Base-by-base conservation (phyloP, 495 filamentous ascomycete genomes). In the Thermothielavioides terrestris region DNA sequence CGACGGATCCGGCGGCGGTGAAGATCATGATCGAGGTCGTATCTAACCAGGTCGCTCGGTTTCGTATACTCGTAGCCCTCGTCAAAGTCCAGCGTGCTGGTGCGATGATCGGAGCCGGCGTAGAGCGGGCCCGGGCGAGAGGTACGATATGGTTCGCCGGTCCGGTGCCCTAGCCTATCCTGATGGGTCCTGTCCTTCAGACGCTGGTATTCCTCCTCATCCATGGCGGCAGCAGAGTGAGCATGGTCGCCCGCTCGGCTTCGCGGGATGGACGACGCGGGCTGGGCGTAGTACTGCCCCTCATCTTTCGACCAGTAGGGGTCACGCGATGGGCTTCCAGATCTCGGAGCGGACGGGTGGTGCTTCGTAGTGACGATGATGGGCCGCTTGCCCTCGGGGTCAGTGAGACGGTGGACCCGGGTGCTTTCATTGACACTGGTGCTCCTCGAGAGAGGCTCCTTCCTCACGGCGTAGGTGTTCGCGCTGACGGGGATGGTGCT, bases 31-130 rank as follows among this genome's bases (percentile, higher is more conserved):
- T 66, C 79, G 46, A 79, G 56, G 50, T 88, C 84, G 38, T 80
- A 80, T 34, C 84, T 74, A 28, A 80, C 83, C 42, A 85, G 69
- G 50, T 88, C 84, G 53, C 78, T 73, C 8, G 82, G 78, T 22
- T 78, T 83, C 4, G 84, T 88, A 53, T 88, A 88, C 40, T 84
- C 83, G 58, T 82, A 88, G 1, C 80, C 80, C 34, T 81, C 73
- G 43, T 81, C 77, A 59, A 82, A 82, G 42, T 83, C 79, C 11
- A 75, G 67, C 30, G 77, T 66, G 4, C 57, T 57, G 52, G 54
- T 54, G 34, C 64, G 51, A 51, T 61, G 59, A 42, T 64, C 57
- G 22, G 60, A 43, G 49, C 41, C 34, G 59, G 62, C 41, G 40
- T 72, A 72, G 38, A 62, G 44, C 3, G 64, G 51, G 7, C 57